Base-by-base conservation (phyloP, 768 basidiomycete species). In the Tulasnella sp. region DNA sequence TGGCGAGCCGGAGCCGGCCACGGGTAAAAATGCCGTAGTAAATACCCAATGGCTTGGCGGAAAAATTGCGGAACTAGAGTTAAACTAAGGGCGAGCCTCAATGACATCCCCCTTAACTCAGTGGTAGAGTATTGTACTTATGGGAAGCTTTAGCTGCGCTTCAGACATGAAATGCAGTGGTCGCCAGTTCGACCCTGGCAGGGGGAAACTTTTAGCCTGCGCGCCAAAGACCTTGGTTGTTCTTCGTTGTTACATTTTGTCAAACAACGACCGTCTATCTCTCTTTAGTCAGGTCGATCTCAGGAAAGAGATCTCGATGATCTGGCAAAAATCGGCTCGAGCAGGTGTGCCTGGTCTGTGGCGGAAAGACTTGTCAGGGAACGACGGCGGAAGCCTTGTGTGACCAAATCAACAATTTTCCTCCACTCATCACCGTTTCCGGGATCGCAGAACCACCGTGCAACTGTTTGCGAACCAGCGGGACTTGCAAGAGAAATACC, bases 61-160 rank as follows among this genome's bases (percentile, higher is more conserved):
- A 26, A 15, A 35, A 67, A 13, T 67, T 35, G 32, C 61, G 61
- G 61, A 67, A 67, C 29, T 67, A 26, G 32, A 35, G 4, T 67
- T 35, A 35, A 29, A 29, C 9, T 13, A 67, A 4, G 29, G 15
- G 3, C 32, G 4, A 5, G 11, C 29, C 61, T 67, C 61, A 57
- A 48, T 75, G 74, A 29, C 44, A 16, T 75, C 74, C 74, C 46
- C 74, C 74, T 75, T 75, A 75, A 75, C 74, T 75, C 74, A 75
- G 74, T 75, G 74, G 74, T 75, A 75, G 74, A 75, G 74, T 75
- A 42, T 48, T 75, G 74, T 75, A 75, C 74, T 75, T 75, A 75
- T 75, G 74, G 74, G 74, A 46, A 48, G 46, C 61, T 67, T 10
- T 67, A 13, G 7, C 61, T 67, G 61, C 61, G 35, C 74, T 46